phyloP scores from a whole-genome alignment of 2,329 filamentous ascomycete genomes.

The Alternaria consortialis region DNA sequence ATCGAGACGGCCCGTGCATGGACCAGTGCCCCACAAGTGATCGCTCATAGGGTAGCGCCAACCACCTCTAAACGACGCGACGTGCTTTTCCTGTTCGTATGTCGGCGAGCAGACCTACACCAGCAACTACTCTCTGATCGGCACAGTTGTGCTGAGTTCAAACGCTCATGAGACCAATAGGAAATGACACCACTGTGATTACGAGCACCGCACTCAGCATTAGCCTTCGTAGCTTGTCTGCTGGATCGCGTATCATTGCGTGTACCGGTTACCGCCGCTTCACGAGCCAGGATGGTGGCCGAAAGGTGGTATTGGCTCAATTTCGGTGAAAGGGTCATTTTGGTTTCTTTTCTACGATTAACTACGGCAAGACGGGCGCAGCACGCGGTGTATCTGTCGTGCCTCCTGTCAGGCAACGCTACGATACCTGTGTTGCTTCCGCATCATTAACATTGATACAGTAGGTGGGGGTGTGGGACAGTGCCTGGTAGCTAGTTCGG shows the following conservation, averaged over 20 bases:
- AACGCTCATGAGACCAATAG: neutral
- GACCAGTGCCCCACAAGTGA: neutral
- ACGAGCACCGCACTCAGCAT: neutral
- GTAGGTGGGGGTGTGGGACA: neutral
- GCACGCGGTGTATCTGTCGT: conserved; percentile 3
- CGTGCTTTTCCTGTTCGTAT: conserved; percentile 13
- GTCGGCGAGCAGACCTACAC: conserved; percentile 8
- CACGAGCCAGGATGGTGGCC: neutral
- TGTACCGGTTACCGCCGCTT: neutral
- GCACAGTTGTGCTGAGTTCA: neutral
- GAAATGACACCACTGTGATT: neutral
- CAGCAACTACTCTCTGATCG: conserved; percentile 6
- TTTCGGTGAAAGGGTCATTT: neutral
- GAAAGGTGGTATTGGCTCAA: neutral
- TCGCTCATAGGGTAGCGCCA: conserved; percentile 3
- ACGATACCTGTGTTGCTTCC: neutral
- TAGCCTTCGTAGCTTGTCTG: neutral
- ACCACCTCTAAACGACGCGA: neutral
- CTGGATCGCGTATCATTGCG: neutral
- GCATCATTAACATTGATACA: neutral
- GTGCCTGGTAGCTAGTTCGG: neutral
- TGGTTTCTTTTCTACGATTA: neutral
- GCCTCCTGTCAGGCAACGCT: neutral
- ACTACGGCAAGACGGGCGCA: neutral
- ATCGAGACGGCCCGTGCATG: neutral